Evolutionary conservation across 768 basidiomycete species (phyloP).

Genomic region (Rhodotorula toruloides): DNA sequence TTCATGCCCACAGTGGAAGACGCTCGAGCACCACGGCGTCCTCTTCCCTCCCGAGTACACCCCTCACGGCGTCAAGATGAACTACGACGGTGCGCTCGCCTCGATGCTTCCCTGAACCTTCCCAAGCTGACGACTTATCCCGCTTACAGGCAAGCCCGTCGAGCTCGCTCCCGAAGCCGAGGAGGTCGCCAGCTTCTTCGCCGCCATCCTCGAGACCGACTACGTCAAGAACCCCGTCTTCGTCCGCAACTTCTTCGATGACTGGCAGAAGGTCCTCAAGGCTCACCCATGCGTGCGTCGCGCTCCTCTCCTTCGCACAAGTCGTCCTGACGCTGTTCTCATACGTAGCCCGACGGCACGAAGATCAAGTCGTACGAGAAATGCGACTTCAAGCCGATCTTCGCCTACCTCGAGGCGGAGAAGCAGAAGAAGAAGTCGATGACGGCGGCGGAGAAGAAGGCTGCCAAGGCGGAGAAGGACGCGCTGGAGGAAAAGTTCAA

Average conservation of each 20-base stretch:
- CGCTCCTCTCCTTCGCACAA: background rate
- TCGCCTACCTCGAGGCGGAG: constrained; percentile 82
- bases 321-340: background rate
- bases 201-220: constrained; percentile 81
- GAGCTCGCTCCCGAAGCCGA: constrained; percentile 79
- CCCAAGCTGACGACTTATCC: background rate
- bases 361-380: constrained; percentile 68
- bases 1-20: constrained; percentile 72
- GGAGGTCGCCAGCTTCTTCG: constrained; percentile 96
- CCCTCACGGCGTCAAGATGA: constrained; percentile 81
- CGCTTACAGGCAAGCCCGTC: constrained; percentile 62
- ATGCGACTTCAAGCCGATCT: constrained; percentile 95
- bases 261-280: constrained; percentile 72
- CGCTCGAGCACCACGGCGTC: constrained; percentile 90
- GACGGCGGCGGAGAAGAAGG: constrained; percentile 82
- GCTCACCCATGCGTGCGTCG: constrained; percentile 75
- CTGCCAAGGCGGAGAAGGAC: constrained; percentile 76
- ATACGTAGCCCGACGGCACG: constrained; percentile 57
- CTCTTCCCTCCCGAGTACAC: constrained; percentile 94
- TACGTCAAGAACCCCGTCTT: constrained; percentile 83
- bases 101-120: background rate
- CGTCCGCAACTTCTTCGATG: constrained; percentile 91
- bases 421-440: constrained; percentile 88
- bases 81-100: constrained; percentile 69
- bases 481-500: constrained; percentile 76